Evolutionary conservation across 768 basidiomycete species (phyloP).

Genomic region (Pleurotus tuber-regium): DNA sequence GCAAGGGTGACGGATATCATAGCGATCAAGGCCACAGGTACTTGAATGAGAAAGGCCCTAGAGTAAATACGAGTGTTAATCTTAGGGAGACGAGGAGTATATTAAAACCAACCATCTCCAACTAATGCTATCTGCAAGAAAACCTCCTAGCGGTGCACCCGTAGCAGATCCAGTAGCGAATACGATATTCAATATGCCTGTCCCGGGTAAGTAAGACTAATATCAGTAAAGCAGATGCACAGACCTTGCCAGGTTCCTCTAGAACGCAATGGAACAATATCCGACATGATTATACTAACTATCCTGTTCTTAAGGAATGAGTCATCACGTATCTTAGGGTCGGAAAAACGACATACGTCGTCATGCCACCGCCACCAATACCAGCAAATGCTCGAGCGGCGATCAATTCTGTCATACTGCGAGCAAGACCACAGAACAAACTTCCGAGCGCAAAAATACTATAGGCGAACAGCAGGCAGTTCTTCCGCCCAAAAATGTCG

Average conservation of each 20-base stretch:
- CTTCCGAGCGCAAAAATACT: conserved; percentile 51
- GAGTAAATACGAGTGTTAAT: too few species aligned
- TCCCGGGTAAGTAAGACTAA: not conserved
- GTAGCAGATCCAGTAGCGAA: conserved; percentile 54
- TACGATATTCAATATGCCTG: conserved; percentile 58
- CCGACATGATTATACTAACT: conserved; percentile 63
- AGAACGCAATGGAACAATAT: conserved; percentile 57
- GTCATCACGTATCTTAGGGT: not conserved
- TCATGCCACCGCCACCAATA: conserved; percentile 61
- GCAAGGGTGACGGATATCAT: conserved; percentile 49
- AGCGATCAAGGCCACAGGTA: conserved; percentile 57
- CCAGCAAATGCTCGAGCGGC: conserved; percentile 53
- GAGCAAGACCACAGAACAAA: conserved; percentile 50
- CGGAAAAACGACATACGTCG: conserved; percentile 41
- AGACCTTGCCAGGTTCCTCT: conserved; percentile 69
- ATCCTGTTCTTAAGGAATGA: too few species aligned
- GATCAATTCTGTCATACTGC: conserved; percentile 53
- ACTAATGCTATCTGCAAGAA: conserved; percentile 59
- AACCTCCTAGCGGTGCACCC: conserved; percentile 64
- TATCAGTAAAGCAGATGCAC: conserved; percentile 2
- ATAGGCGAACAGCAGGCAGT: conserved; percentile 55
- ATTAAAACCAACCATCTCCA: conserved; percentile 54
- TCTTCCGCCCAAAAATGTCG: conserved; percentile 64
- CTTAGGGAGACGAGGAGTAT: conserved; percentile 15
- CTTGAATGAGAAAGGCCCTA: conserved; percentile 61